A percentile compares a stretch with the other conserved stretches of the same genome.
These are phyloP conservation scores for Anthracocystis walkeri DNA, from an alignment of 1,284 basidiomycete genomes.

Conservation along the genomic window DNA sequence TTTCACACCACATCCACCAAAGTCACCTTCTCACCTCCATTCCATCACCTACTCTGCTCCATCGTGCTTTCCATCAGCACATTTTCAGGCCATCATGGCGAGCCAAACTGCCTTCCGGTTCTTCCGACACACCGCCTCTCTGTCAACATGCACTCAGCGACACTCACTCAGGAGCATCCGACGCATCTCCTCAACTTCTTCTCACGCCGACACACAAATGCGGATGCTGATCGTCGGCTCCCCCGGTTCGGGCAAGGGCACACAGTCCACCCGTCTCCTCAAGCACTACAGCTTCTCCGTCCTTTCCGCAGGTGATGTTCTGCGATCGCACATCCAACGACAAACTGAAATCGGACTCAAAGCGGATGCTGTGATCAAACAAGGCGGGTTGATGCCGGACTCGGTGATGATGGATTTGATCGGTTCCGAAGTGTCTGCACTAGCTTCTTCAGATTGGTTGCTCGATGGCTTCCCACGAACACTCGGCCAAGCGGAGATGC, in stretches of 20 bases:
- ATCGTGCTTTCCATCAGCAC: too few relatives aligned
- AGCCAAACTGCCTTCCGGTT: neutral
- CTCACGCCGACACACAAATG: slow-evolving; percentile 38
- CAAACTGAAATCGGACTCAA: slow-evolving; percentile 55
- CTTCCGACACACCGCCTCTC: neutral
- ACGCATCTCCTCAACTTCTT: slow-evolving; percentile 8
- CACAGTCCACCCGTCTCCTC: slow-evolving; percentile 58
- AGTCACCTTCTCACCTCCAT: neutral
- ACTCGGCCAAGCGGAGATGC: slow-evolving; percentile 83
- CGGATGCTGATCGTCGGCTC: slow-evolving; percentile 66
- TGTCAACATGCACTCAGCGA: neutral
- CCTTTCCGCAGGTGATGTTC: slow-evolving; percentile 62
- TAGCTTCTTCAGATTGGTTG: slow-evolving; percentile 79
- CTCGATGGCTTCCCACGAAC: slow-evolving; percentile 97
- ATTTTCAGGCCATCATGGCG: slow-evolving; percentile 4
- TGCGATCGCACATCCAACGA: slow-evolving; percentile 60
- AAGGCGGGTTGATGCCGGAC: slow-evolving; percentile 67
- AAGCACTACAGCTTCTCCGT: slow-evolving; percentile 43
- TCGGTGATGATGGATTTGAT: slow-evolving; percentile 65
- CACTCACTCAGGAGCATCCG: slow-evolving; percentile 9
- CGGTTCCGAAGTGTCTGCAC: slow-evolving; percentile 40
- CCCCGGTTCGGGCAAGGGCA: slow-evolving; percentile 68
- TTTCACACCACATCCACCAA: neutral
- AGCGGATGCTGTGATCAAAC: slow-evolving; percentile 58
- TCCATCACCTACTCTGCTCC: neutral